Evolutionary conservation across 73 alveolate species (phyloP).

Genomic region (Uronychia binucleata): DNA sequence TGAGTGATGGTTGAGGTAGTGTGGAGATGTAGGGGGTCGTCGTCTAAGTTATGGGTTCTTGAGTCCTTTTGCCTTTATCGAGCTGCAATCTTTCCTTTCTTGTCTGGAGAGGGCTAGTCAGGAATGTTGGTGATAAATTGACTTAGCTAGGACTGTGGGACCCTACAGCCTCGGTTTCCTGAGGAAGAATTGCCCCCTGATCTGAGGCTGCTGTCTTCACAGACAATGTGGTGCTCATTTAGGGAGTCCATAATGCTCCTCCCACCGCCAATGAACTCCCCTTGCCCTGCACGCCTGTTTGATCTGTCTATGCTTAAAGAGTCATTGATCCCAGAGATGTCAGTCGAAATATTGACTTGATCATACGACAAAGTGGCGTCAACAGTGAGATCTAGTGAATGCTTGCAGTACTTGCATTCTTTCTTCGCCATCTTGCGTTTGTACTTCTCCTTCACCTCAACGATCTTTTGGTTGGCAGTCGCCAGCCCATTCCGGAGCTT

Average conservation of each 20-base stretch:
- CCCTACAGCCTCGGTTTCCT: neutral
- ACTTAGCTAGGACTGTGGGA: neutral
- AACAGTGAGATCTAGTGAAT: neutral
- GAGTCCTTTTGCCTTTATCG: neutral
- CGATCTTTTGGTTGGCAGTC: constrained; percentile 1
- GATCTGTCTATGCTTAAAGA: neutral
- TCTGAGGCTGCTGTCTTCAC: neutral
- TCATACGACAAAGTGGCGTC: neutral
- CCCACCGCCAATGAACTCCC: neutral
- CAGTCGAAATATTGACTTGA: neutral
- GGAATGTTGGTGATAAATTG: neutral
- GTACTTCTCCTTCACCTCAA: constrained; percentile 16
- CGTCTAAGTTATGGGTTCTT: neutral
- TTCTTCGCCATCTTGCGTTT: neutral
- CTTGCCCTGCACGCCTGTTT: too few species aligned
- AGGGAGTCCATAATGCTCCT: neutral
- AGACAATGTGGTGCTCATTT: neutral
- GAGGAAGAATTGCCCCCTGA: neutral
- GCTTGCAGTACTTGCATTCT: neutral
- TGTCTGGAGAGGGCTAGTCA: neutral
- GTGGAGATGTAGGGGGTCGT: neutral
- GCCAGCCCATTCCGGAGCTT: neutral
- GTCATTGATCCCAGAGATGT: neutral
- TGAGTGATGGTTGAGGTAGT: too few species aligned
- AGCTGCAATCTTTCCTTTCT: neutral